phyloP scores from a whole-genome alignment of 2,329 filamentous ascomycete species.

The Botrytis hyacinthi region DNA sequence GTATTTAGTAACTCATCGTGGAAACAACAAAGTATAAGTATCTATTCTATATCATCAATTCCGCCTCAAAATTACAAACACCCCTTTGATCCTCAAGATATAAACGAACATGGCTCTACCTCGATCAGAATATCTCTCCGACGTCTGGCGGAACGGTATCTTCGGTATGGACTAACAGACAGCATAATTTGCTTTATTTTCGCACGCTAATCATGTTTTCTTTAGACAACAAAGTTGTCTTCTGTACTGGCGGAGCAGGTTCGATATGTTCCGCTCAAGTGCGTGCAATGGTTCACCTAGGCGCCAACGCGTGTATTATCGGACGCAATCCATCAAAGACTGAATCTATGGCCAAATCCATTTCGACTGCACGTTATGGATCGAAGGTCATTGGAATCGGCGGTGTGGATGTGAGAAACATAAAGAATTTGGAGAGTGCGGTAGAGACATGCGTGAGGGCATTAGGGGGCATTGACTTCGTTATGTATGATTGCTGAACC shows the following conservation, averaged over 20 bases:
- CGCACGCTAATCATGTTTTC: slow-evolving; percentile 19
- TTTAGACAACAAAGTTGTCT: slow-evolving; percentile 80
- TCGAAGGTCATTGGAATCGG: slow-evolving; percentile 86
- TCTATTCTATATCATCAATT: not conserved
- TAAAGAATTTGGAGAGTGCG: slow-evolving; percentile 67
- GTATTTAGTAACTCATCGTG: too few relatives aligned
- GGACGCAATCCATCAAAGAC: slow-evolving; percentile 90
- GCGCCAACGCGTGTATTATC: slow-evolving; percentile 90
- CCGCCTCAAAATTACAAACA: not conserved
- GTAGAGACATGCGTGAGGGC: slow-evolving; percentile 78
- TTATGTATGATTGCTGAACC: slow-evolving; percentile 64
- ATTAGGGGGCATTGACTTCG: slow-evolving; percentile 85
- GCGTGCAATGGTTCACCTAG: slow-evolving; percentile 83
- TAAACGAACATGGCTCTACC: slow-evolving; percentile 46
- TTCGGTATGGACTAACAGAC: slow-evolving; percentile 59
- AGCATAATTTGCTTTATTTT: not conserved
- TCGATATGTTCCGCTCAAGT: slow-evolving; percentile 95
- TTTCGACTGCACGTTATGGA: slow-evolving; percentile 73
- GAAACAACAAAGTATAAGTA: not conserved
- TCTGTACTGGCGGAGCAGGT: slow-evolving; percentile 92
- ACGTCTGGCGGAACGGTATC: slow-evolving; percentile 82
- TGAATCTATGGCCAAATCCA: slow-evolving; percentile 73
- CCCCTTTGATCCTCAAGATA: not conserved
- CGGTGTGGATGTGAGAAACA: slow-evolving; percentile 72
- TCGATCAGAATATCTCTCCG: slow-evolving; percentile 73